These are phyloP conservation scores for Castanea mollissima DNA, from an alignment of 306 rosid genomes.

Conservation along the genomic window DNA sequence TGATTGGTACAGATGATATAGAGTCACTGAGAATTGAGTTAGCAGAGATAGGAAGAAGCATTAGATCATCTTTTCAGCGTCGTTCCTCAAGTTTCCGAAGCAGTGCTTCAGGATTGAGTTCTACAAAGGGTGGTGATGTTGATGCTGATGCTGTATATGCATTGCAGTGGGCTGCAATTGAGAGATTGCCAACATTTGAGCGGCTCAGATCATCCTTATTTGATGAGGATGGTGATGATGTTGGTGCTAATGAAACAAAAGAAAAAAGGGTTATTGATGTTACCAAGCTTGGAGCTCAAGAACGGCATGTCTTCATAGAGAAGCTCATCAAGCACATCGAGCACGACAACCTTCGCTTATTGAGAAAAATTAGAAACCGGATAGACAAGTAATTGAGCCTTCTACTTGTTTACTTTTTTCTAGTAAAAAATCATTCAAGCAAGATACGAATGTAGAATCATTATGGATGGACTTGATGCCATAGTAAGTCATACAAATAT, in stretches of 20 bases:
- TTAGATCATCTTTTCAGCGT: constrained; percentile 30
- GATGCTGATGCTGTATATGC: constrained; percentile 3
- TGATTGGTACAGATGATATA: constrained; percentile 31
- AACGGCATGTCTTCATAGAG: constrained; percentile 35
- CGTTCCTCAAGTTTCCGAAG: constrained; percentile 29
- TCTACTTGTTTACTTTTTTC: not conserved
- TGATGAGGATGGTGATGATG: not conserved
- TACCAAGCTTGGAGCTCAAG: constrained; percentile 41
- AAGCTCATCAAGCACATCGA: constrained; percentile 46
- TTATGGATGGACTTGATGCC: too few relatives aligned
- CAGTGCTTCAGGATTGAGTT: not conserved
- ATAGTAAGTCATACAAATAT: too few relatives aligned
- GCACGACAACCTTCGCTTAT: constrained; percentile 42
- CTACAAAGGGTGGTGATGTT: not conserved
- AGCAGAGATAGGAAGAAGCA: constrained; percentile 42
- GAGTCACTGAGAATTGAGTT: constrained; percentile 40
- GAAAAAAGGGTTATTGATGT: constrained; percentile 40
- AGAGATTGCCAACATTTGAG: constrained; percentile 40
- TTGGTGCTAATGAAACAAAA: not conserved
- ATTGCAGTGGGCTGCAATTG: constrained; percentile 34
- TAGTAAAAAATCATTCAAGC: too few relatives aligned
- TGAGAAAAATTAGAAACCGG: constrained; percentile 33
- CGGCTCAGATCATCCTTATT: constrained; percentile 40
- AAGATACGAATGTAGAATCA: too few relatives aligned
- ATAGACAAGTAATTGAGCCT: constrained; percentile 32